Evolutionary conservation across 1,284 basidiomycete genomes (phyloP), one percentile per base, ranked within the genome.

Genomic region (Meripilus lineatus): DNA sequence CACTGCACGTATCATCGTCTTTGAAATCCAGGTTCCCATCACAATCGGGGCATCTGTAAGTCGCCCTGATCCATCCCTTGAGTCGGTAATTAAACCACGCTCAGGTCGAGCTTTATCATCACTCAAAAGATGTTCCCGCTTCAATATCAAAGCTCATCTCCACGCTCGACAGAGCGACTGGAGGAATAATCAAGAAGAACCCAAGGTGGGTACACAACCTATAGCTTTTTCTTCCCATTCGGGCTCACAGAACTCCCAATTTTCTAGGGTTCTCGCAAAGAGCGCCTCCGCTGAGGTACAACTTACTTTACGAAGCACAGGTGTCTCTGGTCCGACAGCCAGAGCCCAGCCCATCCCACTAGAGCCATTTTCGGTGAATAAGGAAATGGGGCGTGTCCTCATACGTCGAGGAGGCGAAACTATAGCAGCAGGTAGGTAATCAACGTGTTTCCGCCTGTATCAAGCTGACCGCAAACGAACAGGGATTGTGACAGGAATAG

Each of bases 351-450:
- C 81, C 2, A 84, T 96, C 23, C 89, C 93, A 2, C 61, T 96
- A 15, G 95, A 99, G 61, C 78, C 88, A 1, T 95, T 95, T 50
- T 66, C 81, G 3, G 70, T 71, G n/a, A 98, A 93, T 68, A 98
- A 98, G 66, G 92, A 96, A 52, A 96, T 99, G 95, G 94, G 94
- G 0, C 72, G 95, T 33, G 79, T 99, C 37, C 64, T 99, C 42
- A 73, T 99, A 49, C 72, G 95, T 30, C 73, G 94, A 49, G 82
- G 82, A 15, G 95, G 96, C 1, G 93, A 98, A 69, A 98, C 95
- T 0, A 89, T 99, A 48, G 92, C 86, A 36, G 94, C 94, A 43
- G 94, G 93, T 82, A 59, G 47, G 75, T 60, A 4, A 30, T 30
- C n/a, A 10, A 10, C 28, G n/a, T 20, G 15, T n/a, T 20, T 7